A percentile compares a stretch with the other conserved stretches of the same genome.
Conservation (phyloP, 1,139 yeast genomes). For the Suhomyces chickasaworum region DNA sequence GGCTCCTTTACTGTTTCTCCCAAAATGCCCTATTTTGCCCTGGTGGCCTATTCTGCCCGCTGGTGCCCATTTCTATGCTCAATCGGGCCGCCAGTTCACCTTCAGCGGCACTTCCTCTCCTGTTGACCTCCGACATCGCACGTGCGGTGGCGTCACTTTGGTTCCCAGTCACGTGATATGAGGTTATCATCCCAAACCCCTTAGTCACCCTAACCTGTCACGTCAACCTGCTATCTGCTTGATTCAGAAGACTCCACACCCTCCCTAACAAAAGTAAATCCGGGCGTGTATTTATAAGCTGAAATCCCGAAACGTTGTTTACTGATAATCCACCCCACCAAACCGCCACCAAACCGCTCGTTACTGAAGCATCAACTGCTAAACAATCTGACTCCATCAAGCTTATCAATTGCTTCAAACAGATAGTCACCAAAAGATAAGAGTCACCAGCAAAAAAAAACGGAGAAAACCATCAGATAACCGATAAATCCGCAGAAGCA, state of each 20-base stretch:
- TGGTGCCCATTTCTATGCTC: too few relatives aligned
- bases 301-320: background rate
- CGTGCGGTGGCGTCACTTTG: constrained; percentile 7
- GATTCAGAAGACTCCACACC: constrained; percentile 8
- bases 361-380: background rate
- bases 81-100: too few relatives aligned
- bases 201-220: background rate
- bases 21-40: too few relatives aligned
- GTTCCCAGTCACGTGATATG: constrained; percentile 9
- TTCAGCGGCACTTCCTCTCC: background rate
- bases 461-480: too few relatives aligned
- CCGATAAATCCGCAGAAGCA: too few relatives aligned
- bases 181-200: constrained; percentile 5
- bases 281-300: constrained; percentile 12
- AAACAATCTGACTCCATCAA: background rate
- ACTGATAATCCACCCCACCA: background rate
- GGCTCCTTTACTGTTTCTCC: too few relatives aligned
- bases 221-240: background rate
- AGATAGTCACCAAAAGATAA: too few relatives aligned
- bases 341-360: background rate
- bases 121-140: constrained; percentile 9
- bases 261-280: background rate
- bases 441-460: too few relatives aligned
- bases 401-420: too few relatives aligned
- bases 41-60: too few relatives aligned